Conservation (phyloP, 345 rosid species). For the Durio zibethinus region DNA sequence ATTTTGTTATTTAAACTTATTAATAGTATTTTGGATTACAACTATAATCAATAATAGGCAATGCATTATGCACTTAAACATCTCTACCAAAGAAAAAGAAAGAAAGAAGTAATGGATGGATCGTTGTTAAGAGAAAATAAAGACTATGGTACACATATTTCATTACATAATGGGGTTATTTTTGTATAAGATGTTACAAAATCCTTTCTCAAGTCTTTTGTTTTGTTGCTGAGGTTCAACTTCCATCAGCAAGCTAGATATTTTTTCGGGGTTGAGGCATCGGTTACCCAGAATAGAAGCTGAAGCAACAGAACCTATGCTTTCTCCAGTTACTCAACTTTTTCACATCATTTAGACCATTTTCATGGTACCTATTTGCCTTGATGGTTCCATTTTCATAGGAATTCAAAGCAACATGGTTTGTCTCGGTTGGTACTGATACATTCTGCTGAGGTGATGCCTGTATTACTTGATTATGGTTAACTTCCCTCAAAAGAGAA, state of each 20-base stretch:
- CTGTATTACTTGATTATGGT: conserved; percentile 52
- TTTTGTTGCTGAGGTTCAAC: background rate
- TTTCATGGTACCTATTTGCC: conserved; percentile 20
- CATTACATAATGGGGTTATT: background rate
- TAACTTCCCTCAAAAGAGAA: conserved; percentile 48
- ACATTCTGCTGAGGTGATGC: conserved; percentile 43
- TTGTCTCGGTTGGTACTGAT: conserved; percentile 10
- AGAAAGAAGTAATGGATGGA: background rate
- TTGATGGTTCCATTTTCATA: conserved; percentile 6
- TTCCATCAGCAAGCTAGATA: background rate
- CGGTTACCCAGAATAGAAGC: background rate
- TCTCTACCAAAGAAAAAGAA: background rate
- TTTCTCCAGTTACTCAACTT: conserved; percentile 11
- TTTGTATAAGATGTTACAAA: background rate
- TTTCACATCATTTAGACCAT: conserved; percentile 15
- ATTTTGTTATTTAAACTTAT: too few relatives aligned
- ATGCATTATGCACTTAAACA: background rate
- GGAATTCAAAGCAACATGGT: conserved; percentile 22
- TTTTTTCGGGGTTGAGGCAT: background rate
- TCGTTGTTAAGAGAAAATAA: background rate
- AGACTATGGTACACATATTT: background rate
- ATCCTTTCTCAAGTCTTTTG: background rate
- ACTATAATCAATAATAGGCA: too few relatives aligned
- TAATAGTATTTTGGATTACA: too few relatives aligned
- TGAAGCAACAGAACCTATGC: conserved; percentile 40